Evolutionary conservation across 108 stramenopile species (phyloP).

Genomic region (Aurantiochytrium sp.): DNA sequence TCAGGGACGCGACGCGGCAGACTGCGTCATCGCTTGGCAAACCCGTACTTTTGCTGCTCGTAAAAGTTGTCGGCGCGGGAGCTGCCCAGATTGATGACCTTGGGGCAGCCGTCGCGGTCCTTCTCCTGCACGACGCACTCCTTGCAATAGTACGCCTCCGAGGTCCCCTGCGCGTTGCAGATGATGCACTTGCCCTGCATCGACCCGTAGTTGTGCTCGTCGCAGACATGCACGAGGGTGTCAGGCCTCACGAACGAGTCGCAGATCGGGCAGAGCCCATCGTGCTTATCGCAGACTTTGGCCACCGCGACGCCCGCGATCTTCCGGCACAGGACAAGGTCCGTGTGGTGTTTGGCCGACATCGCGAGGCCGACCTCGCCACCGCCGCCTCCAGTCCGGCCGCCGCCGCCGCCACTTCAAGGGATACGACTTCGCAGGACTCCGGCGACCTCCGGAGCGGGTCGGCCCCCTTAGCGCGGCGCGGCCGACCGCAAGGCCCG

Average conservation of each 20-base stretch:
- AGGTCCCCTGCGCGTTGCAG: slow-evolving; percentile 88
- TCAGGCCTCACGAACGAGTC: slow-evolving; percentile 92
- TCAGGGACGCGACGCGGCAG: no score
- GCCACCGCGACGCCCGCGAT: slow-evolving; percentile 94
- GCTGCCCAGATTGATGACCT: slow-evolving; percentile 94
- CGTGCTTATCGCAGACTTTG: slow-evolving; percentile 93
- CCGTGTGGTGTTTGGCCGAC: slow-evolving; percentile 91
- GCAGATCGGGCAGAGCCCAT: slow-evolving; percentile 94
- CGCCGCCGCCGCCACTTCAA: no score
- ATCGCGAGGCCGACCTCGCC: neutral
- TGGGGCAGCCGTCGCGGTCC: slow-evolving; percentile 98
- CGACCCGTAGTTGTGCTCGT: slow-evolving; percentile 97
- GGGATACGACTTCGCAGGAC: no score
- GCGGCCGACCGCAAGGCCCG: no score
- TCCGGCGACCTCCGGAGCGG: no score
- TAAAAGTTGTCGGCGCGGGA: slow-evolving; percentile 96
- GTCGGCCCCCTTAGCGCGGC: no score
- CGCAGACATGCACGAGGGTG: slow-evolving; percentile 85
- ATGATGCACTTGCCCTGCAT: slow-evolving; percentile 91
- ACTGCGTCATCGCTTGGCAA: neutral
- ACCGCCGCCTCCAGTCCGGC: no score
- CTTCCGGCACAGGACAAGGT: slow-evolving; percentile 98
- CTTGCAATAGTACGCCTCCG: slow-evolving; percentile 97
- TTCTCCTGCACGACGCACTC: slow-evolving; percentile 92
- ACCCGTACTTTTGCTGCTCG: slow-evolving; percentile 81